Evolutionary conservation across 768 basidiomycete genomes (phyloP), one percentile per base, ranked within the genome.

Genomic region (Boletus reticulatus): DNA sequence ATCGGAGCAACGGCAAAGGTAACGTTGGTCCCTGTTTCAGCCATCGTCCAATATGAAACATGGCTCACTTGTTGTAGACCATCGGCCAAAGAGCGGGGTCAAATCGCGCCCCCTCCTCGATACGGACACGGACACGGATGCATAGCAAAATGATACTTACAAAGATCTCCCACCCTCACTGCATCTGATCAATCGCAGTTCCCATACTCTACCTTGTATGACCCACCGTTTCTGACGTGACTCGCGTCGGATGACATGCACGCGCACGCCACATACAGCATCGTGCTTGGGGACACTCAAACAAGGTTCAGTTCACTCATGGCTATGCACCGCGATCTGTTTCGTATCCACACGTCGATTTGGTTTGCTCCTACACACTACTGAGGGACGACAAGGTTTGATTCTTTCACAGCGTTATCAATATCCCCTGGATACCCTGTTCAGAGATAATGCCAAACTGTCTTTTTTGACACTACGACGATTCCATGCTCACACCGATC

Each of bases 1-100:
- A n/a, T 52, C 65, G 62, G 62, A 57, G 20, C 22, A 20, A 47
- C 24, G 8, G 4, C 41, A 27, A 42, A 51, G 51, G 63, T 57
- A 54, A 43, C 17, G 2, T 42, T 13, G 1, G 9, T 37, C 20
- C 49, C 47, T 50, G 46, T 59, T 59, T 52, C 41, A 31, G 34
- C 4, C 22, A 3, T 17, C 34, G 4, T 45, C 24, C 50, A 22
- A 43, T 46, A 16, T 37, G 4, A 11, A 13, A 6, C 24, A 24
- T 41, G 10, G n/a, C 39, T 19, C 10, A 39, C 36, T 16, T 20
- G 16, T n/a, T 31, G 4, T 27, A 48, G 42, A 17, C 39, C 38
- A 36, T 48, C 49, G 34, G 32, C 31, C 17, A 39, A 43, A 11
- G 17, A 13, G 14, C 27, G 37, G 43, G 5, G 17, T 4, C 47